Conservation (phyloP, 768 basidiomycete genomes). For the Tephrocybe sp. region DNA sequence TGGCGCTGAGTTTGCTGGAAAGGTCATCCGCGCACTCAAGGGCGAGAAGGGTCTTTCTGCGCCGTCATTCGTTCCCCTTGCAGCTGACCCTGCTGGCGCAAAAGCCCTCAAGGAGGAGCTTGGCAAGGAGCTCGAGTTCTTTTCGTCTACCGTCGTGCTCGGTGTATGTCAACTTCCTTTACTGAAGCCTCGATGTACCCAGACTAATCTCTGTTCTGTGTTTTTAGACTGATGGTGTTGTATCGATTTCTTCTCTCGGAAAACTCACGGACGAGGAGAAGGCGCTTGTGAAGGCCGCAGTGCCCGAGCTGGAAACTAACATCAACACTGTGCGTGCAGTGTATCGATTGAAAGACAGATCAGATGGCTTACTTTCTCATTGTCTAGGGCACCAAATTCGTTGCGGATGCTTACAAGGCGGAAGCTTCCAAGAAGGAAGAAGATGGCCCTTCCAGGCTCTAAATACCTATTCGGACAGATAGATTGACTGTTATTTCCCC, state of each 20-base stretch:
- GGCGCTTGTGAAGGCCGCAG: constrained; percentile 71
- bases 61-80: constrained; percentile 82
- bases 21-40: constrained; percentile 79
- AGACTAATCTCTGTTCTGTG: constrained; percentile 1
- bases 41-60: constrained; percentile 87
- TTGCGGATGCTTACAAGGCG: constrained; percentile 31
- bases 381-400: constrained; percentile 33
- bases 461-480: constrained; percentile 4
- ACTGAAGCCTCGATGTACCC: constrained; percentile 1
- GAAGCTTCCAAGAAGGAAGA: constrained; percentile 26
- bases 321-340: constrained; percentile 67
- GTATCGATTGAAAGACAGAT: background rate
- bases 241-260: constrained; percentile 81
- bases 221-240: constrained; percentile 72
- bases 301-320: constrained; percentile 75
- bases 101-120: constrained; percentile 78
- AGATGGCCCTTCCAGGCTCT: constrained; percentile 20
- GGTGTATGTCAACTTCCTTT: constrained; percentile 53
- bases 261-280: constrained; percentile 69
- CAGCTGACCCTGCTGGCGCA: constrained; percentile 67
- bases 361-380: background rate
- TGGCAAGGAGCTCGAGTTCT: constrained; percentile 75
- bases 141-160: constrained; percentile 86
- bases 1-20: constrained; percentile 84
- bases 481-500: background rate